A percentile compares a stretch with the other conserved stretches of the same genome.
phyloP scores from a whole-genome alignment of 1,284 basidiomycete genomes.

The Malassezia sympodialis region DNA sequence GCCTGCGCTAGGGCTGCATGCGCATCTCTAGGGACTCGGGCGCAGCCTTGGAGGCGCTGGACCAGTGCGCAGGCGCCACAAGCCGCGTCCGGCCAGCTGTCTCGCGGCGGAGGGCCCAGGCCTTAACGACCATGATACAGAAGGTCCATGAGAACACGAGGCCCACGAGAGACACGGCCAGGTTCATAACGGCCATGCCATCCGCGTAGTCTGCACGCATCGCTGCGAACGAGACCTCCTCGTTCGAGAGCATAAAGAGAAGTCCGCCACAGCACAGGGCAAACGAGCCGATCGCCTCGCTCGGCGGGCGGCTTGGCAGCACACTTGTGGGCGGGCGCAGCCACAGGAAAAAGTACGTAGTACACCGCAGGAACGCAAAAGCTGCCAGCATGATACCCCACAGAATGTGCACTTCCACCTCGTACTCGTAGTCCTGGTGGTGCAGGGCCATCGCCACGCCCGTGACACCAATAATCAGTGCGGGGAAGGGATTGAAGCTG shows the following conservation, averaged over 20 bases:
- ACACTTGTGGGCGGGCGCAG: constrained; percentile 56
- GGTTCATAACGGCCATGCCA: constrained; percentile 50
- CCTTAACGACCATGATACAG: constrained; percentile 37
- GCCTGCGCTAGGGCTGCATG: background rate
- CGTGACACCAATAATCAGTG: constrained; percentile 77
- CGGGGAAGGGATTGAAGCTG: constrained; percentile 77
- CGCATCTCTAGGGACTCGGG: background rate
- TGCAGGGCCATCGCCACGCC: constrained; percentile 94
- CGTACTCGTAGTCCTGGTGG: constrained; percentile 76
- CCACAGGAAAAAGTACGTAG: constrained; percentile 93
- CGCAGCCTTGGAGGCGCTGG: background rate
- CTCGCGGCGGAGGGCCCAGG: constrained; percentile 31
- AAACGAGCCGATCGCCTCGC: constrained; percentile 78
- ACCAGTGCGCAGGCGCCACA: background rate
- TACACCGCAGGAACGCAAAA: constrained; percentile 64
- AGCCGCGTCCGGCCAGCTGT: background rate
- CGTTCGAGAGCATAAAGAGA: constrained; percentile 80
- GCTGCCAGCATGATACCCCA: constrained; percentile 86
- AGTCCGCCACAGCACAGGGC: constrained; percentile 78
- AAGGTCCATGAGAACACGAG: constrained; percentile 37
- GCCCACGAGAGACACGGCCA: constrained; percentile 34
- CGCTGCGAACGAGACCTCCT: constrained; percentile 79
- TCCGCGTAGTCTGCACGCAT: constrained; percentile 84
- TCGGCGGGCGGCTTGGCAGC: constrained; percentile 83
- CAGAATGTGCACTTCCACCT: constrained; percentile 68